Evolutionary conservation across 208 protist genomes (phyloP).

Genomic region (Leishmania martiniquensis): DNA sequence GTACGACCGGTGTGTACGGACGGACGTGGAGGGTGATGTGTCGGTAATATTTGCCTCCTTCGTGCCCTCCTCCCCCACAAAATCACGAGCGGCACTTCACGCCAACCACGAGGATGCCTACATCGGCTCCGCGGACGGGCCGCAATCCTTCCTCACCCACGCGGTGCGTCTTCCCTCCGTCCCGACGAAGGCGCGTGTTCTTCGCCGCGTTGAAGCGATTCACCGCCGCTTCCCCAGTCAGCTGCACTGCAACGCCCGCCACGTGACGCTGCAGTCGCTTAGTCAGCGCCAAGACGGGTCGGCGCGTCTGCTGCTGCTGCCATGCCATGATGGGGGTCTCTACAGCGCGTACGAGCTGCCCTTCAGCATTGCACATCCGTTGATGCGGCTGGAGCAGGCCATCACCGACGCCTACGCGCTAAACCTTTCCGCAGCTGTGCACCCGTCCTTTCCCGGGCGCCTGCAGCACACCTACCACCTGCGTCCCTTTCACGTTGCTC

Average conservation of each 20-base stretch:
- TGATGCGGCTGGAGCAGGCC: slow-evolving; percentile 63
- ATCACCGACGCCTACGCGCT: slow-evolving; percentile 55
- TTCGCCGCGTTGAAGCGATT: slow-evolving; percentile 23
- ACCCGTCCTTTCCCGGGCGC: slow-evolving; percentile 6
- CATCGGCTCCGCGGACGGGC: slow-evolving; percentile 37
- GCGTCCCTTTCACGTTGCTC: slow-evolving; percentile 23
- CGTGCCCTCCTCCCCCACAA: background rate
- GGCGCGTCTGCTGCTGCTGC: slow-evolving; percentile 42
- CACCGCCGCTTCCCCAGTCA: slow-evolving; percentile 22
- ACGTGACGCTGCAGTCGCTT: slow-evolving; percentile 35
- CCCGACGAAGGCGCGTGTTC: slow-evolving; percentile 19
- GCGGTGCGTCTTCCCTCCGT: slow-evolving; percentile 36
- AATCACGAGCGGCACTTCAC: background rate
- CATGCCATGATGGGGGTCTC: slow-evolving; percentile 69
- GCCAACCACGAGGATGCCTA: slow-evolving; percentile 28
- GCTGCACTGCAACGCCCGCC: slow-evolving; percentile 35
- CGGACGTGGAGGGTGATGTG: slow-evolving; percentile 49
- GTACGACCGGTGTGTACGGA: slow-evolving; percentile 38
- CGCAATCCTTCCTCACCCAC: slow-evolving; percentile 41
- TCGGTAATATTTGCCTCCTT: slow-evolving; percentile 29
- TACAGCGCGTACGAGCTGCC: slow-evolving; percentile 54
- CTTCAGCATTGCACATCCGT: slow-evolving; percentile 52
- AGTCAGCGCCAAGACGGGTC: slow-evolving; percentile 30
- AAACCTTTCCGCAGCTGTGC: slow-evolving; percentile 25
- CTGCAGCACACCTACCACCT: slow-evolving; percentile 40